A percentile compares a stretch with the other conserved stretches of the same genome.
Evolutionary conservation across 345 rosid genomes (phyloP).

Genomic region (Eucalyptus curtisii): DNA sequence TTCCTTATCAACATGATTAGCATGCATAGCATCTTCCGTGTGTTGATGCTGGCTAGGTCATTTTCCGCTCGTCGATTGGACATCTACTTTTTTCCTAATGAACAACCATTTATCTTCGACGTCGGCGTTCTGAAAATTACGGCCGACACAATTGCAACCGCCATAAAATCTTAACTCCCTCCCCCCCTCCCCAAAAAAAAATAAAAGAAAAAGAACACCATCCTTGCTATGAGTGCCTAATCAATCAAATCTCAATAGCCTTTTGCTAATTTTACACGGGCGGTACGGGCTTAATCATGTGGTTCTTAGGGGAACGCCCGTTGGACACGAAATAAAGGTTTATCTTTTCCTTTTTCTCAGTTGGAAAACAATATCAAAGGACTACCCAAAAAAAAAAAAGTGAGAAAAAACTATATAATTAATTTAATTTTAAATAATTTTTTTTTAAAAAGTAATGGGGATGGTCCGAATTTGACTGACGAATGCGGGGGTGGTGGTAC

Average conservation of each 20-base stretch:
- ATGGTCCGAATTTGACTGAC: background rate
- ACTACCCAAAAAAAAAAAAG: background rate
- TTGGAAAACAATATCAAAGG: background rate
- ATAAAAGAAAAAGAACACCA: rapidly evolving
- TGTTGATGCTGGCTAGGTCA: background rate
- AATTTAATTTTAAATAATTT: too few species aligned
- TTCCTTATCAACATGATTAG: background rate
- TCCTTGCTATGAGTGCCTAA: background rate
- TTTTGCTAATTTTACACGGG: background rate
- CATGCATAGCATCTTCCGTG: background rate
- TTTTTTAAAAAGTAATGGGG: background rate
- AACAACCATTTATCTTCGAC: background rate
- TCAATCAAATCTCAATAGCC: background rate
- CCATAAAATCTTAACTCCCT: background rate
- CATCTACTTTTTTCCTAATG: background rate
- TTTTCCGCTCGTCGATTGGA: background rate
- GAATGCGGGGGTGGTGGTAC: background rate
- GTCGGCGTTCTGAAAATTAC: background rate
- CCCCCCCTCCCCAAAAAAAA: background rate
- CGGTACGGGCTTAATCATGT: background rate
- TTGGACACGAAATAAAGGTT: background rate
- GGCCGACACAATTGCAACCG: rapidly evolving
- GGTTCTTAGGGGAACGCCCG: background rate
- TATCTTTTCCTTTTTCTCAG: background rate
- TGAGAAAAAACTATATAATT: background rate